phyloP scores from a whole-genome alignment of 306 rosid species.

The Quercus agrifolia region DNA sequence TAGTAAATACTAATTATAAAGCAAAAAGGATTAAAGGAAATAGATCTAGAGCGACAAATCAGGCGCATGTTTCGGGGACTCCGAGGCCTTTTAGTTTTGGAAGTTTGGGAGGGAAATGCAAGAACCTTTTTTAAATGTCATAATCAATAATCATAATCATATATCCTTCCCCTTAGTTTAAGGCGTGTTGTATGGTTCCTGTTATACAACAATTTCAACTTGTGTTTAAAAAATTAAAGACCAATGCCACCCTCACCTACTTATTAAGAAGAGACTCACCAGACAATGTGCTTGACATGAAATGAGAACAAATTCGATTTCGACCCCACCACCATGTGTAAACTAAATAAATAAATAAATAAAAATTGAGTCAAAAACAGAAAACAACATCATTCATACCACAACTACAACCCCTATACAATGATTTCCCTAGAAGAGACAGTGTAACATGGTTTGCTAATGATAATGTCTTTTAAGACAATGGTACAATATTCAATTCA shows the following conservation, averaged over 20 bases:
- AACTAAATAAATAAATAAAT: not conserved
- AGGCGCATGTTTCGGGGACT: slow-evolving; percentile 14
- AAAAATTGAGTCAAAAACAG: not conserved
- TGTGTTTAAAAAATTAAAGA: too few species aligned
- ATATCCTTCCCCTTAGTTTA: not conserved
- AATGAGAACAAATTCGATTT: not conserved
- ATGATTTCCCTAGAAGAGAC: not conserved
- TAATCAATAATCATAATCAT: too few species aligned
- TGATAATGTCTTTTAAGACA: not conserved
- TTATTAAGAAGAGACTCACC: too few species aligned
- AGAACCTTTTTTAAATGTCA: not conserved
- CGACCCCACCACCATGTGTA: not conserved
- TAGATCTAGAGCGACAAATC: slow-evolving; percentile 1
- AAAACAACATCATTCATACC: not conserved
- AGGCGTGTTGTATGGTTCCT: not conserved
- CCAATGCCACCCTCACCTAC: too few species aligned
- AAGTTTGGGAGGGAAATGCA: not conserved
- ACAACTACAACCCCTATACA: not conserved
- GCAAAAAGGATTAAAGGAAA: not conserved
- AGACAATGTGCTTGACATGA: not conserved
- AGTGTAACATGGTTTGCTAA: not conserved
- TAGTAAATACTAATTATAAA: not conserved
- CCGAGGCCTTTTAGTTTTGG: not conserved
- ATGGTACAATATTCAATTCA: not conserved
- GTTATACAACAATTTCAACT: too few species aligned